Conservation (phyloP, 306 rosid genomes). For the Corylus heterophylla region DNA sequence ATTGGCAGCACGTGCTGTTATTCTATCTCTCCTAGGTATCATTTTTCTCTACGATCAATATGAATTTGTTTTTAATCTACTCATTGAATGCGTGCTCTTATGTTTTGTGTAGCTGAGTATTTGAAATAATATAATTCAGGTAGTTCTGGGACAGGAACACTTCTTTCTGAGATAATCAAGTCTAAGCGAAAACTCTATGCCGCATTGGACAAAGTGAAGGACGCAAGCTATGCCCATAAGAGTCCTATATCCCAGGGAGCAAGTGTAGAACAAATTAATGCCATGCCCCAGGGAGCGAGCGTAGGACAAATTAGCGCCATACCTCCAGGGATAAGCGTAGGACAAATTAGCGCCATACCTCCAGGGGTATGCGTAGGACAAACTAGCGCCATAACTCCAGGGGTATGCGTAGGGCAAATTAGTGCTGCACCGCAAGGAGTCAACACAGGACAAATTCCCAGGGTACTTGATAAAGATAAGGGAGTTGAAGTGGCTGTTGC, state of each 20-base stretch:
- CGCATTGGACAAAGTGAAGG: conserved; percentile 24
- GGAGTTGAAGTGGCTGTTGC: conserved; percentile 11
- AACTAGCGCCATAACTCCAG: neutral
- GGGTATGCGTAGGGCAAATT: no score
- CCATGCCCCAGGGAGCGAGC: neutral
- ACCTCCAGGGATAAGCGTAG: conserved; percentile 2
- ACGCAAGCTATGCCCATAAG: no score
- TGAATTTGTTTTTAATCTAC: neutral
- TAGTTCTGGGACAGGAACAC: conserved; percentile 27
- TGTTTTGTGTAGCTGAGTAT: conserved; percentile 9
- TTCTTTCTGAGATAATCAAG: conserved; percentile 39
- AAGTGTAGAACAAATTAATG: no score
- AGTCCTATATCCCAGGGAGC: neutral
- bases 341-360: neutral
- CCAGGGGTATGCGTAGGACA: no score
- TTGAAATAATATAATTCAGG: conserved; percentile 29
- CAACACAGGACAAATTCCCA: conserved; percentile 11
- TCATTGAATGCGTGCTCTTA: neutral
- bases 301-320: neutral
- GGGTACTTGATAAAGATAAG: neutral
- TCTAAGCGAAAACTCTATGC: conserved; percentile 38
- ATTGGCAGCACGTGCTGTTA: conserved; percentile 52
- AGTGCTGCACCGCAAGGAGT: neutral
- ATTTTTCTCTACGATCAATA: conserved; percentile 4
- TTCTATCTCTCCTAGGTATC: conserved; percentile 55